These are phyloP conservation scores for Botrytis byssoidea DNA, from an alignment of 2,329 filamentous ascomycete species.

Conservation along the genomic window DNA sequence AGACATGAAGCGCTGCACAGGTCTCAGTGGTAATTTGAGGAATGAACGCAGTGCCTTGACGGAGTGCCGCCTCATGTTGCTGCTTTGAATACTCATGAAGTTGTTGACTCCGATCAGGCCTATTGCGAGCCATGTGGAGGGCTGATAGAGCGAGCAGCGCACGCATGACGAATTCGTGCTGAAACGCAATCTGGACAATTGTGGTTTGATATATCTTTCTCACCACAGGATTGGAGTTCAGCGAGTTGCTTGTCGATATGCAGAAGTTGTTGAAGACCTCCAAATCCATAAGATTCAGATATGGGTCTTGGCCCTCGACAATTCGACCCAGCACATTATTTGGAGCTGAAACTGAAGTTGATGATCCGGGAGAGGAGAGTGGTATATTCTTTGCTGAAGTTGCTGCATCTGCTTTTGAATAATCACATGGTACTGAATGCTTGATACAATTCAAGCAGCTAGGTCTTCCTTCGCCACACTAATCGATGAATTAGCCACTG, in stretches of 20 bases:
- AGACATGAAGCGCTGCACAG: slow-evolving; percentile 39
- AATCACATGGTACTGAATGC: slow-evolving; percentile 21
- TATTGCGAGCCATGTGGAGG: slow-evolving; percentile 45
- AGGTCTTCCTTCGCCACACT: slow-evolving; percentile 26
- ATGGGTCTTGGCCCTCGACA: background rate
- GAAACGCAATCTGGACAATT: slow-evolving; percentile 45
- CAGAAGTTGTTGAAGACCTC: slow-evolving; percentile 53
- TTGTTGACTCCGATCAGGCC: slow-evolving; percentile 38
- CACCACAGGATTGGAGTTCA: slow-evolving; percentile 43
- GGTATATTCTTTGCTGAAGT: background rate
- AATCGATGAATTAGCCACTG: slow-evolving; percentile 22
- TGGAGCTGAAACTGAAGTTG: background rate
- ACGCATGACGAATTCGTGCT: slow-evolving; percentile 46
- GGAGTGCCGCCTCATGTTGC: slow-evolving; percentile 36
- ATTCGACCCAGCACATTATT: background rate
- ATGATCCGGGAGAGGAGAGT: background rate
- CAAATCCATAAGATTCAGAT: slow-evolving; percentile 39
- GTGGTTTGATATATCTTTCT: slow-evolving; percentile 47
- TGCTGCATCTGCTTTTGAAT: slow-evolving; percentile 1
- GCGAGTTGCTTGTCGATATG: slow-evolving; percentile 46
- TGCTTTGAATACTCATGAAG: slow-evolving; percentile 41
- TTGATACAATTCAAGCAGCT: slow-evolving; percentile 23
- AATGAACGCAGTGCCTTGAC: slow-evolving; percentile 36
- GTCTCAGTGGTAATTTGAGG: slow-evolving; percentile 35
- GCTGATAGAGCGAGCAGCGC: slow-evolving; percentile 48